A percentile compares a stretch with the other conserved stretches of the same genome.
These are phyloP conservation scores for Coemansia sp. DNA, from an alignment of 192 early-diverging fungal species.

Conservation along the genomic window DNA sequence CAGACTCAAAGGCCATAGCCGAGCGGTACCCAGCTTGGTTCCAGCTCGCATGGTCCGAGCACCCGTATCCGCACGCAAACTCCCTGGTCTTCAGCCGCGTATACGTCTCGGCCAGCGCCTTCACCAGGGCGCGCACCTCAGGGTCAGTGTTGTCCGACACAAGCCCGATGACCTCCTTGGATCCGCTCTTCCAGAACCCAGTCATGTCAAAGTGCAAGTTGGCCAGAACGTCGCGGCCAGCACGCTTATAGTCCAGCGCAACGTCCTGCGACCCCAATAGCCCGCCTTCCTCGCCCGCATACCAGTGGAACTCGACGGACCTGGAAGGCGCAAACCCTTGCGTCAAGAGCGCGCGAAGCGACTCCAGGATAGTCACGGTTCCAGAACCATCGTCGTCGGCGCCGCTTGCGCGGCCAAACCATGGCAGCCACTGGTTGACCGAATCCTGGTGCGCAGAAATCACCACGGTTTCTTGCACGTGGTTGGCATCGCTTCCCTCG, in stretches of 20 bases:
- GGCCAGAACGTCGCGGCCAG: slow-evolving; percentile 65
- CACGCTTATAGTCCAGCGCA: slow-evolving; percentile 66
- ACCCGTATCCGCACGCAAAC: slow-evolving; percentile 88
- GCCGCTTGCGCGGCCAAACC: slow-evolving; percentile 74
- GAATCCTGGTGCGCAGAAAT: slow-evolving; percentile 92
- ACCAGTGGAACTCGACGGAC: slow-evolving; percentile 98
- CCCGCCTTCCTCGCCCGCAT: slow-evolving; percentile 88
- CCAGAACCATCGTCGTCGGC: slow-evolving; percentile 93
- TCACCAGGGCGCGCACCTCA: slow-evolving; percentile 59
- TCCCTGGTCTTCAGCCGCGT: slow-evolving; percentile 65
- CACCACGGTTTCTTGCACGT: slow-evolving; percentile 64
- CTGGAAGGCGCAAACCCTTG: slow-evolving; percentile 68
- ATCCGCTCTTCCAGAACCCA: slow-evolving; percentile 71
- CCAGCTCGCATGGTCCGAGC: slow-evolving; percentile 94
- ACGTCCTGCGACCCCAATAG: slow-evolving; percentile 88
- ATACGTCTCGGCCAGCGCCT: slow-evolving; percentile 65
- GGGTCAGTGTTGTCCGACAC: slow-evolving; percentile 81
- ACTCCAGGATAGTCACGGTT: slow-evolving; percentile 86
- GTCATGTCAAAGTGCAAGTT: slow-evolving; percentile 96
- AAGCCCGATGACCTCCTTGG: slow-evolving; percentile 74
- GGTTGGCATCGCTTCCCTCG: slow-evolving; percentile 56
- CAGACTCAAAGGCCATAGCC: slow-evolving; percentile 81
- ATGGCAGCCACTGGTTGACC: slow-evolving; percentile 83
- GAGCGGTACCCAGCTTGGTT: slow-evolving; percentile 83
- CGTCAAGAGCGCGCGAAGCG: slow-evolving; percentile 73